Conservation (phyloP, 2,329 filamentous ascomycete genomes). For the Penicillium hesseltinei region DNA sequence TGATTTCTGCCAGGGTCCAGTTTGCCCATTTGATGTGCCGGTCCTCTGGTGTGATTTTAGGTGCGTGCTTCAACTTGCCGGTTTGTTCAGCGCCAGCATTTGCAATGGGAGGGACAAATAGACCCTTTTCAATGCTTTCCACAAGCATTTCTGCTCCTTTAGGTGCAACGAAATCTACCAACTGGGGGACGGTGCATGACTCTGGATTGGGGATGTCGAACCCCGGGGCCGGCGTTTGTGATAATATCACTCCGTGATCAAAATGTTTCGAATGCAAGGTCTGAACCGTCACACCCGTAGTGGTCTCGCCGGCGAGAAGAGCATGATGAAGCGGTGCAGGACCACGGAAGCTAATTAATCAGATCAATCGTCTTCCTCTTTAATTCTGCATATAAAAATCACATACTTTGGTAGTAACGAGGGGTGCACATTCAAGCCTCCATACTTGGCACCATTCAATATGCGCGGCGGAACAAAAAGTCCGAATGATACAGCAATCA, state of each 20-base stretch:
- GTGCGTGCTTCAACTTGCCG: conserved; percentile 55
- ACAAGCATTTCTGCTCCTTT: conserved; percentile 71
- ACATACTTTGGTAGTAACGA: conserved; percentile 79
- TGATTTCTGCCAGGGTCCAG: conserved; percentile 56
- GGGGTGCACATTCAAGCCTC: conserved; percentile 90
- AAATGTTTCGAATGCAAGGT: conserved; percentile 75
- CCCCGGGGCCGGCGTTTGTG: conserved; percentile 63
- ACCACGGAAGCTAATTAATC: conserved; percentile 65
- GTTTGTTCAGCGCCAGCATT: conserved; percentile 27
- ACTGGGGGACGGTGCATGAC: conserved; percentile 47
- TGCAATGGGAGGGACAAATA: conserved; percentile 64
- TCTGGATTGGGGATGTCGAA: conserved; percentile 51
- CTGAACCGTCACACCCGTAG: conserved; percentile 79
- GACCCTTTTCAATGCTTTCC: conserved; percentile 57
- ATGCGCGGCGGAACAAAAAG: conserved; percentile 80
- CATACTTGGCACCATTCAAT: conserved; percentile 68
- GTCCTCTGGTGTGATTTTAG: conserved; percentile 69
- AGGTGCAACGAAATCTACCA: conserved; percentile 58
- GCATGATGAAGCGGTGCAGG: conserved; percentile 83
- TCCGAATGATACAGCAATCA: conserved; percentile 93
- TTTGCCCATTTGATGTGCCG: conserved; percentile 59
- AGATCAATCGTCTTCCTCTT: not conserved
- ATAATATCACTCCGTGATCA: conserved; percentile 74
- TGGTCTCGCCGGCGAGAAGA: conserved; percentile 60
- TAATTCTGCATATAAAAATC: not conserved